Evolutionary conservation across 1,284 basidiomycete genomes (phyloP).

Genomic region (Cerioporus squamosus): DNA sequence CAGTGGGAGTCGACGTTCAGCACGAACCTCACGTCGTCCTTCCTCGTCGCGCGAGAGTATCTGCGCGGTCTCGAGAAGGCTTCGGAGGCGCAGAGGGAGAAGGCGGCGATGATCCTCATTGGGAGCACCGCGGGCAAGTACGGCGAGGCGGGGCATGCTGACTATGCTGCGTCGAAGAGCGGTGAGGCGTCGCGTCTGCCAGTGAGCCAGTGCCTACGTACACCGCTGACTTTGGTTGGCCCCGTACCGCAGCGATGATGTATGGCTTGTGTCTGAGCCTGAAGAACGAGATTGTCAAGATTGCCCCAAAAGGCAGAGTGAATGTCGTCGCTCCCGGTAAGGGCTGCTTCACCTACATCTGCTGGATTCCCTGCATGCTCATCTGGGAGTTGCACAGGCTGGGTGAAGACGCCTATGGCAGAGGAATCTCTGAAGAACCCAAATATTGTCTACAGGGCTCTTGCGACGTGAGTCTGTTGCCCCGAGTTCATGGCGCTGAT

Average conservation of each 20-base stretch:
- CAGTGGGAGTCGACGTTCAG: constrained; percentile 69
- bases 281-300: constrained; percentile 82
- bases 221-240: constrained; percentile 12
- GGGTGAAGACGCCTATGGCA: constrained; percentile 69
- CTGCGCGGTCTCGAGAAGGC: constrained; percentile 51
- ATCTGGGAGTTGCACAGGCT: constrained; percentile 43
- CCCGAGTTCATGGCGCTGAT: background rate
- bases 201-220: no score
- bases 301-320: constrained; percentile 72
- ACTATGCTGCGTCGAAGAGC: constrained; percentile 59
- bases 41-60: constrained; percentile 68
- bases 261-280: constrained; percentile 70
- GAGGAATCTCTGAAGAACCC: constrained; percentile 50
- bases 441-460: constrained; percentile 50
- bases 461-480: constrained; percentile 61
- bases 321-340: constrained; percentile 64
- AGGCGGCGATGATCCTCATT: constrained; percentile 65
- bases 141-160: constrained; percentile 70
- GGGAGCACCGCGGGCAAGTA: constrained; percentile 77
- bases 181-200: background rate
- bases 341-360: background rate
- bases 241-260: constrained; percentile 59
- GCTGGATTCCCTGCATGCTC: no score
- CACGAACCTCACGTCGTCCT: constrained; percentile 70
- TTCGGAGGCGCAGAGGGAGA: constrained; percentile 46